phyloP scores from a whole-genome alignment of 2,329 filamentous ascomycete species.

The Dothideomycetes sp. region DNA sequence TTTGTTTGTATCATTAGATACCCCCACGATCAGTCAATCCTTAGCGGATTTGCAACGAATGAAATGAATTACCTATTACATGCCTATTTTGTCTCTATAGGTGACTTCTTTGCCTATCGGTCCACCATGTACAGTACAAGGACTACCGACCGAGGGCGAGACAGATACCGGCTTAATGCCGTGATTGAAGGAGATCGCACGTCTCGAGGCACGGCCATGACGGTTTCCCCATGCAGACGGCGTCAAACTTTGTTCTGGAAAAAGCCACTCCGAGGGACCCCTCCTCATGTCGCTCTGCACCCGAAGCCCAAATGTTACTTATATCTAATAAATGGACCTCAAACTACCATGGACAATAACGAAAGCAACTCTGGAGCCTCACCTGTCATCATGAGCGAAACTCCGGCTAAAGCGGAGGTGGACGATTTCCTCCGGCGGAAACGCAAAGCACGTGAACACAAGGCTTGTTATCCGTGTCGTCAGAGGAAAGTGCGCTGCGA shows the following conservation, averaged over 20 bases:
- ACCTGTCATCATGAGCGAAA: constrained; percentile 7
- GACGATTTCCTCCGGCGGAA: constrained; percentile 39
- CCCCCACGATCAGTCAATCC: not conserved
- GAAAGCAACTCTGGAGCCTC: not conserved
- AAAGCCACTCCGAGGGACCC: not conserved
- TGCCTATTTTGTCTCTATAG: too few relatives aligned
- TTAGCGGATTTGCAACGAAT: too few relatives aligned
- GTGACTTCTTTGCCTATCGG: too few relatives aligned
- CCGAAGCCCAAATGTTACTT: too few relatives aligned
- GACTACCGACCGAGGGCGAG: not conserved
- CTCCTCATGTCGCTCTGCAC: not conserved
- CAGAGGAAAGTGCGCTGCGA: constrained; percentile 36
- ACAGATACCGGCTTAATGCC: too few relatives aligned
- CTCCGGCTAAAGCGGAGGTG: constrained; percentile 32
- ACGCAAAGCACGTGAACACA: constrained; percentile 40
- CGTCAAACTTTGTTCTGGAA: not conserved
- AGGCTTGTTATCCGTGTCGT: constrained; percentile 41
- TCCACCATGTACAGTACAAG: too few relatives aligned
- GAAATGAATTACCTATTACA: too few relatives aligned
- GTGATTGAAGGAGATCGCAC: not conserved
- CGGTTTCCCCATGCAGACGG: too few relatives aligned
- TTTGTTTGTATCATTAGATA: not conserved
- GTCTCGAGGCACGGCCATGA: too few relatives aligned
- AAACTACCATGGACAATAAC: not conserved
- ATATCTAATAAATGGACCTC: not conserved